phyloP scores from a whole-genome alignment of 495 filamentous ascomycete species.

The Zalerion maritima region DNA sequence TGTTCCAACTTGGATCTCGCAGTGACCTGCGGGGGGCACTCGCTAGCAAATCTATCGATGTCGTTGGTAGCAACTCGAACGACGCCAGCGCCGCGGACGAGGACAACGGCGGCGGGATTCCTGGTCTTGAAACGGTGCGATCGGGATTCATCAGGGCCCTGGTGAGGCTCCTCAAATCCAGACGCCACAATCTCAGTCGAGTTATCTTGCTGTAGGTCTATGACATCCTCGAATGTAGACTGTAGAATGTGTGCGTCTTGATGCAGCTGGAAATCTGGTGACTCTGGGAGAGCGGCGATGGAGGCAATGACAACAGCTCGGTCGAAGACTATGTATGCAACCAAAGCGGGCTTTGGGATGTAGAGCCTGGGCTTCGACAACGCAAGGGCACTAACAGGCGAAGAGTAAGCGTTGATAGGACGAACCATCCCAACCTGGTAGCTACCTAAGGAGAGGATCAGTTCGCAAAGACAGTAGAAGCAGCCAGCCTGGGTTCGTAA shows the following conservation, averaged over 20 bases:
- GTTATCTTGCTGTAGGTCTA: conserved; percentile 61
- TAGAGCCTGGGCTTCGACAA: conserved; percentile 51
- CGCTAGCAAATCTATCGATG: conserved; percentile 33
- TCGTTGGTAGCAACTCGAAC: conserved; percentile 52
- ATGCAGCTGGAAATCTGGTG: conserved; percentile 55
- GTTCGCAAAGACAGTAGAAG: conserved; percentile 30
- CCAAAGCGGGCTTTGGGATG: conserved; percentile 57
- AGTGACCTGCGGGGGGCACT: conserved; percentile 41
- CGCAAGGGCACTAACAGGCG: conserved; percentile 22
- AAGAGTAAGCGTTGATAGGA: conserved; percentile 46
- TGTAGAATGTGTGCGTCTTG: conserved; percentile 43
- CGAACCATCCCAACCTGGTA: conserved; percentile 38
- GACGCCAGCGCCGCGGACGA: conserved; percentile 70
- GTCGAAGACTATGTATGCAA: conserved; percentile 71
- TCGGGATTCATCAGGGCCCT: conserved; percentile 25
- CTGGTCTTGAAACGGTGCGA: conserved; percentile 36
- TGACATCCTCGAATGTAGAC: conserved; percentile 63
- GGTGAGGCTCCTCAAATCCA: conserved; percentile 39
- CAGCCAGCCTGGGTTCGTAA: conserved; percentile 17
- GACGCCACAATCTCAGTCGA: conserved; percentile 45
- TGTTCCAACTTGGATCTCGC: conserved; percentile 85
- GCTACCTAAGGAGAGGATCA: conserved; percentile 21
- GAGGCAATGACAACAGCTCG: conserved; percentile 65
- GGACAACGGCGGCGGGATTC: conserved; percentile 50
- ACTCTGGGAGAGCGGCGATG: conserved; percentile 40